Conservation (phyloP, 805 yeast species). For the Kodamaea leandrae region DNA sequence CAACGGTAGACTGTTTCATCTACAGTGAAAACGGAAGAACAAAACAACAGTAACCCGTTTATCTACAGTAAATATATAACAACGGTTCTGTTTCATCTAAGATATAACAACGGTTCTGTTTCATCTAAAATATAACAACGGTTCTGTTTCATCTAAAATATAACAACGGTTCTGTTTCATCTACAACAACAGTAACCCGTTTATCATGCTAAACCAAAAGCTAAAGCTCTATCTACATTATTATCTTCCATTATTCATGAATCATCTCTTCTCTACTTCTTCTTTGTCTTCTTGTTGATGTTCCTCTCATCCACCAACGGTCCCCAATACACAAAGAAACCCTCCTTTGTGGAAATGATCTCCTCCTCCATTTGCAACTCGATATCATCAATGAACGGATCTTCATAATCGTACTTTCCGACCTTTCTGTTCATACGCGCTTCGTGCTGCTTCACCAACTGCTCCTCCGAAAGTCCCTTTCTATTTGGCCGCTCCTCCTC, state of each 20-base stretch:
- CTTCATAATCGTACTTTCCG: slow-evolving; percentile 88
- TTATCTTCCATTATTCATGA: neutral
- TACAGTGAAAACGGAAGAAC: no score
- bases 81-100: no score
- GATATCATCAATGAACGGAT: slow-evolving; percentile 95
- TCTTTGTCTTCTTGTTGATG: slow-evolving; percentile 6
- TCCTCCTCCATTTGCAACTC: slow-evolving; percentile 93
- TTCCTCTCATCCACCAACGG: slow-evolving; percentile 63
- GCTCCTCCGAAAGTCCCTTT: slow-evolving; percentile 37
- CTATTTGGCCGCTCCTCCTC: slow-evolving; percentile 19
- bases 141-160: no score
- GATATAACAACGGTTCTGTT: no score
- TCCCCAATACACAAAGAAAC: slow-evolving; percentile 94
- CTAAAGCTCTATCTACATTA: neutral
- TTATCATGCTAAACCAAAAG: no score
- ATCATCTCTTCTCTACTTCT: slow-evolving; percentile 3
- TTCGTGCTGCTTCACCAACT: slow-evolving; percentile 45
- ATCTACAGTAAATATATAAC: no score
- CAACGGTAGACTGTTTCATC: no score
- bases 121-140: no score
- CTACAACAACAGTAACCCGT: no score
- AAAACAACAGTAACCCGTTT: no score
- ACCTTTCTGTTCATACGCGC: slow-evolving; percentile 63
- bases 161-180: no score
- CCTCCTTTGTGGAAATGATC: slow-evolving; percentile 88